These are phyloP conservation scores for Piedraia hortae DNA, from an alignment of 2,329 filamentous ascomycete genomes.

Conservation along the genomic window DNA sequence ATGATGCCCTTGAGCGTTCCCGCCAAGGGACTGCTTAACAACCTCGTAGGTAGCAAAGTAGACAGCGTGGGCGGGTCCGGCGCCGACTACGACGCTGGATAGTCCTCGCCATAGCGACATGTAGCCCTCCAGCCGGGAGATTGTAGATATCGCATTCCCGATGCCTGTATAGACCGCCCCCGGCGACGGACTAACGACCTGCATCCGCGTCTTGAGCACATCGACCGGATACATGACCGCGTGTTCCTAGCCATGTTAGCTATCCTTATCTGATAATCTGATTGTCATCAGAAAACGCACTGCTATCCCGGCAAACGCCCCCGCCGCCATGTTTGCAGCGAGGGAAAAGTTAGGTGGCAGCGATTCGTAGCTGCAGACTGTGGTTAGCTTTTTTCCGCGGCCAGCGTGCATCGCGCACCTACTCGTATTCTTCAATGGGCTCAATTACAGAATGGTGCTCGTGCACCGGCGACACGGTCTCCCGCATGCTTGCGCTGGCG, in stretches of 20 bases:
- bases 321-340: constrained; percentile 79
- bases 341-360: constrained; percentile 86
- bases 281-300: too few species aligned
- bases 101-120: constrained; percentile 87
- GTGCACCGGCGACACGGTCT: too few species aligned
- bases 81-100: constrained; percentile 84
- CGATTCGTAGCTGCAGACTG: constrained; percentile 51
- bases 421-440: constrained; percentile 14
- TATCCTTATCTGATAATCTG: constrained; percentile 5
- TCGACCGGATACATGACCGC: constrained; percentile 98
- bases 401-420: constrained; percentile 2
- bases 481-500: too few species aligned
- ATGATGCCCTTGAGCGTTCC: constrained; percentile 73
- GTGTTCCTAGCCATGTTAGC: constrained; percentile 69
- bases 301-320: constrained; percentile 88
- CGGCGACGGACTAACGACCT: constrained; percentile 65
- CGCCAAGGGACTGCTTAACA: constrained; percentile 86
- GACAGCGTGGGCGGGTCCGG: constrained; percentile 85
- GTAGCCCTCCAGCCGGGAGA: constrained; percentile 69
- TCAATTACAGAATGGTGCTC: constrained; percentile 9
- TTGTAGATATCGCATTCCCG: constrained; percentile 74
- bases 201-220: constrained; percentile 97
- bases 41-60: constrained; percentile 92
- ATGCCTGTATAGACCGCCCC: constrained; percentile 68
- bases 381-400: constrained; percentile 2